Base-by-base conservation (phyloP, 768 basidiomycete genomes). In the Amanita subjunquillea region DNA sequence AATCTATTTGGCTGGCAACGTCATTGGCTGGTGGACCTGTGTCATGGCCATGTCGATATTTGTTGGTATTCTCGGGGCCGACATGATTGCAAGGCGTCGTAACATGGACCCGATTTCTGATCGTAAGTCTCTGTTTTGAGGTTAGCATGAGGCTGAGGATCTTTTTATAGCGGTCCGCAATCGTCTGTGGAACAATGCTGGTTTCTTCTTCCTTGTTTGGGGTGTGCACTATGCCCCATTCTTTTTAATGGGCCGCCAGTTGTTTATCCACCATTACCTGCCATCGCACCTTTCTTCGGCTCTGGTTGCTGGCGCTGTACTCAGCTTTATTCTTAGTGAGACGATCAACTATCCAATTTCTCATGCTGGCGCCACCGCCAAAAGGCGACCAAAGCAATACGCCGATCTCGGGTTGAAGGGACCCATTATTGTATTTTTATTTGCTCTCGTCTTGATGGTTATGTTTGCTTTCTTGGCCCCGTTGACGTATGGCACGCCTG, bases 191-290 rank as follows among this genome's bases (percentile, higher is more conserved):
- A 94, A 98, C 64, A 93, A 92, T 43, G 81, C 89, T 23, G 92
- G 95, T 20, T 96, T 97, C 76, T 98, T 99, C 81, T 69, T 93
- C 50, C 71, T 93, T 29, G 80, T 95, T 23, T 99, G 96, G 96
- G 85, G 78, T 10, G 90, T 89, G 51, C 96, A 99, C 66, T 99
- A 96, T 71, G 72, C 87, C 62, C 96, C 96, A 5, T 99, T 98
- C 79, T 99, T 91, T 83, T 76, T 97, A 25, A 95, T 99, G 91
- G 86, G 78, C 62, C 88, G 96, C 37, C 96, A 99, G 62, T 76
- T 94, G 40, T 99, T 99, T 77, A 73, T 99, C 23, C 96, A 99
- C 65, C 94, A 96, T 67, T 99, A 99, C 66, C 83, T 99, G 3
- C 95, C 95, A 12, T 95, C 95, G 0, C 96, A 99, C 64, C 76